These are phyloP conservation scores for Arachis stenosperma DNA, from an alignment of 306 rosid genomes.

Conservation along the genomic window DNA sequence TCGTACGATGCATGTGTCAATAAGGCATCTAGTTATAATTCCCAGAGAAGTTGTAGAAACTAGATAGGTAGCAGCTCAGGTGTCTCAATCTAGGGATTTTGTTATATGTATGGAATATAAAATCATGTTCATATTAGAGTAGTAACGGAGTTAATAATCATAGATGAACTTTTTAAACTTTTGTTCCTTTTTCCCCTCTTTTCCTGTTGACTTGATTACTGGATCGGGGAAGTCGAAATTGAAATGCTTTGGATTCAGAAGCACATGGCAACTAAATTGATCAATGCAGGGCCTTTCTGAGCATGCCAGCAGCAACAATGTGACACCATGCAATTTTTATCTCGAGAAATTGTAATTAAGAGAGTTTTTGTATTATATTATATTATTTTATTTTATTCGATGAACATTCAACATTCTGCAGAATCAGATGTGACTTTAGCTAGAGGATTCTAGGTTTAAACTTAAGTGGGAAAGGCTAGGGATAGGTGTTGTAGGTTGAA, in stretches of 20 bases:
- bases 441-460: background rate
- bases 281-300: background rate
- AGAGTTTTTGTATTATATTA: background rate
- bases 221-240: slow-evolving; percentile 30
- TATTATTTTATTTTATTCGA: background rate
- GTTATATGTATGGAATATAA: slow-evolving; percentile 13
- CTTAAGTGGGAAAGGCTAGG: too few species aligned
- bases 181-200: background rate
- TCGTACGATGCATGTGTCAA: slow-evolving; percentile 37
- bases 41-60: slow-evolving; percentile 16
- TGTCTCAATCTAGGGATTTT: slow-evolving; percentile 32
- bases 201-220: slow-evolving; percentile 4
- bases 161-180: slow-evolving; percentile 3
- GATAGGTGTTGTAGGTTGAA: too few species aligned
- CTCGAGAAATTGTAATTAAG: background rate
- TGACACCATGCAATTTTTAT: background rate
- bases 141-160: slow-evolving; percentile 6
- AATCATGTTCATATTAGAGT: slow-evolving; percentile 38
- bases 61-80: slow-evolving; percentile 23
- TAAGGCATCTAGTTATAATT: slow-evolving; percentile 11
- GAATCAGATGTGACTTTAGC: background rate
- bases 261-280: slow-evolving; percentile 1
- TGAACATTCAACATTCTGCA: background rate
- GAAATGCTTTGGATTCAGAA: background rate
- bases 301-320: slow-evolving; percentile 3